These are phyloP conservation scores for Tagetes patula DNA, from an alignment of 129 eudicot genomes.

Conservation along the genomic window DNA sequence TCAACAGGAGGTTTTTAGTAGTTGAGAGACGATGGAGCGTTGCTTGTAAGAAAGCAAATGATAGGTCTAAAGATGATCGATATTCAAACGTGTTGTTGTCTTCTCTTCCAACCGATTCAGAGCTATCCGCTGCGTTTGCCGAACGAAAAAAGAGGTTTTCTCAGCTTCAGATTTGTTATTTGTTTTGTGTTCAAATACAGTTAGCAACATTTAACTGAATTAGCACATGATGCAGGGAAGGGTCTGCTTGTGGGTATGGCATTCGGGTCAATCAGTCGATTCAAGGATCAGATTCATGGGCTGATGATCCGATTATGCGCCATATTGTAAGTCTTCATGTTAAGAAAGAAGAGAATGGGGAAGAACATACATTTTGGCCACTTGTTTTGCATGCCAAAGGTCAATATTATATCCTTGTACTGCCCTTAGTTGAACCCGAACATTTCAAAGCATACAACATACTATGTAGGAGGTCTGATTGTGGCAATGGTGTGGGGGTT, in stretches of 20 bases:
- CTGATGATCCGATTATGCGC: slow-evolving; percentile 93
- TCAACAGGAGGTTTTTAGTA: slow-evolving; percentile 82
- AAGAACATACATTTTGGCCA: slow-evolving; percentile 69
- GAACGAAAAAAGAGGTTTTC: slow-evolving; percentile 77
- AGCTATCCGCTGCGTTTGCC: slow-evolving; percentile 67
- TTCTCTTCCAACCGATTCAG: slow-evolving; percentile 62
- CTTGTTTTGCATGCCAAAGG: slow-evolving; percentile 71
- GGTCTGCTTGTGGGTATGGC: slow-evolving; percentile 90
- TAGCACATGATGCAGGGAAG: slow-evolving; percentile 67
- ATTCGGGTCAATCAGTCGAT: slow-evolving; percentile 73
- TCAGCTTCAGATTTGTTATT: not conserved
- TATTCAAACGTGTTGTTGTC: slow-evolving; percentile 23
- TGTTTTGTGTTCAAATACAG: slow-evolving; percentile 18
- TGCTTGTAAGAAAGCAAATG: slow-evolving; percentile 56
- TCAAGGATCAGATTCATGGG: slow-evolving; percentile 99
- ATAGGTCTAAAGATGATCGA: slow-evolving; percentile 13
- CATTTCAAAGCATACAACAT: slow-evolving; percentile 68
- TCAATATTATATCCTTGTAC: slow-evolving; percentile 62
- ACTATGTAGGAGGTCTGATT: slow-evolving; percentile 64
- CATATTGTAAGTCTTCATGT: slow-evolving; percentile 68
- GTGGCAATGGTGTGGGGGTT: slow-evolving; percentile 80
- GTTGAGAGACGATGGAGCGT: slow-evolving; percentile 91
- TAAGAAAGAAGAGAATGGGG: slow-evolving; percentile 58
- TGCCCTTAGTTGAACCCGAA: slow-evolving; percentile 83
- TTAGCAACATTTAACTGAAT: slow-evolving; percentile 13